Percentiles rank a stretch among this genome's conserved stretches.
Conservation (phyloP, 371 early-diverging fungal species). For the Thermomucor indicae-seudaticae region DNA sequence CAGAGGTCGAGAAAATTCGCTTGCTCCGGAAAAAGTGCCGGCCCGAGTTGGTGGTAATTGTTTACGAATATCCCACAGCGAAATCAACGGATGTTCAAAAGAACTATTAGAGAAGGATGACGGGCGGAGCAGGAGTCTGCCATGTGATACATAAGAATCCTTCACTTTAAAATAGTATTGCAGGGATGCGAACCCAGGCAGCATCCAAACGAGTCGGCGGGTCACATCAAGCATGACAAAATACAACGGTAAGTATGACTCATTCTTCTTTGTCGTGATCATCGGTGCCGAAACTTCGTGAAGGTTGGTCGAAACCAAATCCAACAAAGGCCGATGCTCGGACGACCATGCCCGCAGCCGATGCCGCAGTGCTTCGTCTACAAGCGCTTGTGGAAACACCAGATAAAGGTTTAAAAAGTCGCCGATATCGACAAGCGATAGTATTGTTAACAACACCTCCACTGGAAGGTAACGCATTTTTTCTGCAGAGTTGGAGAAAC, state of each 20-base stretch:
- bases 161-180: constrained; percentile 38
- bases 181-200: constrained; percentile 20
- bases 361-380: constrained; percentile 32
- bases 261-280: constrained; percentile 14
- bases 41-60: constrained; percentile 19
- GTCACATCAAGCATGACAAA: constrained; percentile 20
- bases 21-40: constrained; percentile 23
- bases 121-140: constrained; percentile 32
- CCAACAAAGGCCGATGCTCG: constrained; percentile 11
- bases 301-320: constrained; percentile 43
- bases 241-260: constrained; percentile 25
- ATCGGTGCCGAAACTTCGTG: constrained; percentile 30
- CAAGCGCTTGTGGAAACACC: constrained; percentile 18
- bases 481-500: neutral
- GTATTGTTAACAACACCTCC: constrained; percentile 30
- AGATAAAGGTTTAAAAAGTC: constrained; percentile 21
- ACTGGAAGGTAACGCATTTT: constrained; percentile 26
- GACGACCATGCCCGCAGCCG: neutral
- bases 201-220: constrained; percentile 27
- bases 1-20: constrained; percentile 7
- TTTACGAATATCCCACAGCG: constrained; percentile 23
- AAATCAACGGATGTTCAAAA: constrained; percentile 2
- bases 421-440: constrained; percentile 22
- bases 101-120: neutral
- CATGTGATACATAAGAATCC: constrained; percentile 46